Evolutionary conservation across 768 basidiomycete species (phyloP), one percentile per base, ranked within the genome.

Genomic region (Leccinellum luteum): DNA sequence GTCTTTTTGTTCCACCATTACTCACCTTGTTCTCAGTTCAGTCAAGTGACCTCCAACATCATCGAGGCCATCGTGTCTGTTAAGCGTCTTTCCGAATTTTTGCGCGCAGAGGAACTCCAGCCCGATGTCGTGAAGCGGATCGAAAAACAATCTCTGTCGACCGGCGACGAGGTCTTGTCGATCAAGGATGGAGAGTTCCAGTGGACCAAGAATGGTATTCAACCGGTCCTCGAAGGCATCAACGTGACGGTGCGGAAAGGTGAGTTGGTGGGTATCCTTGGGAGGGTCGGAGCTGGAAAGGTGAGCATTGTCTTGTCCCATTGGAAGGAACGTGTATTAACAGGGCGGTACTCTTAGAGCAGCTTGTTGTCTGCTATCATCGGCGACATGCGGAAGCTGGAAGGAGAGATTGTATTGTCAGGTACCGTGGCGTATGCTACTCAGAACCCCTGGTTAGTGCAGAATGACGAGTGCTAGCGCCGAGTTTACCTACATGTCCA

Each of bases 231-330:
- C 9, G 87, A 92, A 67, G 86, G 84, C 52, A 87, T 98, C 62
- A 84, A 86, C 64, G 63, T 98, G 21, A 78, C 77, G 0, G 84
- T 90, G 2, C 81, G 79, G 52, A 95, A 92, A 69, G 94, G 95
- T 7, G 90, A 97, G 63, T 73, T 98, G 6, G 78, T 94, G 0
- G 92, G 88, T 3, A 74, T 98, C 7, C 79, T 96, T 17, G 96
- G 96, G 15, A 86, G 91, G 21, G 94, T 98, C 23, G 95, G 94
- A 9, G 83, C 86, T 38, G 95, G 96, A 54, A 98, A 98, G 82
- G 89, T 87, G 58, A 52, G 71, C 19, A 3, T 35, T 19, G 56
- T 19, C 9, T 28, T 35, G 4, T 23, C 4, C 23, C 19, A 2
- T 23, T 12, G 25, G 13, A 21, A 15, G 55, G 27, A 58, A 0